Evolutionary conservation across 345 rosid genomes (phyloP).

Genomic region (Geranium brycei): DNA sequence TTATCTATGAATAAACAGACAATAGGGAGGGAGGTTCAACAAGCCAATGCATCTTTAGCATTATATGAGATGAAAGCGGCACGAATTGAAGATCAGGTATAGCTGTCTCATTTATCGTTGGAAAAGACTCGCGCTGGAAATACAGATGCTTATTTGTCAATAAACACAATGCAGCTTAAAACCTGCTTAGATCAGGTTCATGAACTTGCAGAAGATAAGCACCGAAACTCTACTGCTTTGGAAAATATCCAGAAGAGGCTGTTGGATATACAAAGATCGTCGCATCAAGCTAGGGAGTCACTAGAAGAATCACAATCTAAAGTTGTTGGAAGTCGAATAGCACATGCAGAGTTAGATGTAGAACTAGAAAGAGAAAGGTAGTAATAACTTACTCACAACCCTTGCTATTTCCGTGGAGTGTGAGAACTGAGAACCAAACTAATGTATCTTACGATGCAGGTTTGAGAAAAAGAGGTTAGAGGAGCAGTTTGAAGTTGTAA

Average conservation of each 20-base stretch:
- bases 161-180: slow-evolving; percentile 49
- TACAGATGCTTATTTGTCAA: neutral
- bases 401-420: neutral
- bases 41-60: slow-evolving; percentile 49
- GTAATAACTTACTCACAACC: neutral
- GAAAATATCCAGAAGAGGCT: slow-evolving; percentile 57
- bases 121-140: neutral
- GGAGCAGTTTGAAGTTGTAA: slow-evolving; percentile 57
- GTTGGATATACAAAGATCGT: slow-evolving; percentile 40
- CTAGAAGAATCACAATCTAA: slow-evolving; percentile 50
- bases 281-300: slow-evolving; percentile 54
- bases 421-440: neutral
- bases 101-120: slow-evolving; percentile 1
- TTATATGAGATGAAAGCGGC: slow-evolving; percentile 52
- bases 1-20: slow-evolving; percentile 43
- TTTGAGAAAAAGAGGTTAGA: slow-evolving; percentile 63
- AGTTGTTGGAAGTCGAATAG: slow-evolving; percentile 39
- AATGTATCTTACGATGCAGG: slow-evolving; percentile 24
- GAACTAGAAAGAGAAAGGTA: slow-evolving; percentile 76
- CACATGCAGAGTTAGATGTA: slow-evolving; percentile 39
- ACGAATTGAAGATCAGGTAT: slow-evolving; percentile 85
- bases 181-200: slow-evolving; percentile 55
- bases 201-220: slow-evolving; percentile 53
- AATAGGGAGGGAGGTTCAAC: slow-evolving; percentile 63
- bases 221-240: slow-evolving; percentile 29